phyloP scores from a whole-genome alignment of 768 basidiomycete species.

The Cantharellus anzutake region DNA sequence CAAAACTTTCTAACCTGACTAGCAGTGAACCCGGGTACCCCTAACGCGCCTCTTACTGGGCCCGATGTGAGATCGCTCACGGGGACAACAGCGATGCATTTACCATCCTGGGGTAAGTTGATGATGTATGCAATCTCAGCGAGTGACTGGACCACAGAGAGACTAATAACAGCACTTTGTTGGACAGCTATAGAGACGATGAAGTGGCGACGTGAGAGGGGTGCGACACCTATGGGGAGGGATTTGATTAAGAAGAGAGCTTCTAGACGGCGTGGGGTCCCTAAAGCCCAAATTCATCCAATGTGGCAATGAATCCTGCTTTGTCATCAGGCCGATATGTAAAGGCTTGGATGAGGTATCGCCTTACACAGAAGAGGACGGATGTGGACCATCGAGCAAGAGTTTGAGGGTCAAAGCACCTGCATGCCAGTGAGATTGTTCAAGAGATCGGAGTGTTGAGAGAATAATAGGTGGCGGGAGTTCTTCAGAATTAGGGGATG shows the following conservation, averaged over 20 bases:
- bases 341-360: too few relatives aligned
- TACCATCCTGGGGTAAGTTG: background rate
- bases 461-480: conserved; percentile 48
- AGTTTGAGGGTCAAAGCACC: conserved; percentile 36
- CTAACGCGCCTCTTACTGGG: background rate
- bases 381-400: conserved; percentile 32
- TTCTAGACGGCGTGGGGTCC: too few relatives aligned
- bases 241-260: conserved; percentile 4
- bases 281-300: background rate
- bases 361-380: too few relatives aligned
- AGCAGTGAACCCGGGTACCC: background rate
- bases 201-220: background rate
- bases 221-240: conserved; percentile 18
- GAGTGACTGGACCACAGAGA: conserved; percentile 36
- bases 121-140: background rate
- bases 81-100: background rate
- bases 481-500: conserved; percentile 38
- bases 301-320: background rate
- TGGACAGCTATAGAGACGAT: background rate
- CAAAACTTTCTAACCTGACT: background rate
- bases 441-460: conserved; percentile 27
- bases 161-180: conserved; percentile 38
- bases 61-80: background rate
- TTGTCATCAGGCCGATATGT: background rate
- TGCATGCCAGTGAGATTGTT: conserved; percentile 22